These are phyloP conservation scores for Alternaria angustiovoidea DNA, from an alignment of 2,329 filamentous ascomycete genomes.

Conservation along the genomic window DNA sequence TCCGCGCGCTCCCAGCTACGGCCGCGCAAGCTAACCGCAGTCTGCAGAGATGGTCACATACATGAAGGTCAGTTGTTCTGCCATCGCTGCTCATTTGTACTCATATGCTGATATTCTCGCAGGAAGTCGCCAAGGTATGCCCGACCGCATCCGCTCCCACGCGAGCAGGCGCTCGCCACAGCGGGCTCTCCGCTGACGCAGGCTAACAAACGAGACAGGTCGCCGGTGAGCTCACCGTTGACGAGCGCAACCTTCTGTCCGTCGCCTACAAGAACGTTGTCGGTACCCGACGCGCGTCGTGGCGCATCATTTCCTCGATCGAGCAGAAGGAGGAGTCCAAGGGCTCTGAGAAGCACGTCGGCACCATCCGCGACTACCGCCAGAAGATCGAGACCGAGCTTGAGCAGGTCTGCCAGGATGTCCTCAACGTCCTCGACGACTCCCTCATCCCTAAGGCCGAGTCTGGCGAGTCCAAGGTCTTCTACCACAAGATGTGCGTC, in stretches of 20 bases:
- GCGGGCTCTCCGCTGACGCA: conserved; percentile 14
- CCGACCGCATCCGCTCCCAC: conserved; percentile 29
- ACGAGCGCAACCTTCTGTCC: conserved; percentile 89
- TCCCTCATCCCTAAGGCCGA: conserved; percentile 94
- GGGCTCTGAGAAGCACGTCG: conserved; percentile 93
- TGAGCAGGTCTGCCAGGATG: conserved; percentile 97
- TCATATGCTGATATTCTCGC: conserved; percentile 49
- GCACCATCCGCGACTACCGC: conserved; percentile 94
- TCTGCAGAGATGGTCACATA: conserved; percentile 90
- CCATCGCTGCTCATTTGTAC: background rate
- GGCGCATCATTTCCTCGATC: conserved; percentile 99
- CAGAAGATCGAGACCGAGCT: conserved; percentile 98
- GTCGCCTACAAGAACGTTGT: conserved; percentile 99
- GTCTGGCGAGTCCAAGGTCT: conserved; percentile 98
- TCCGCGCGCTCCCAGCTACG: conserved; percentile 23
- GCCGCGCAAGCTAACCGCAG: conserved; percentile 45
- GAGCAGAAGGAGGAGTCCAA: conserved; percentile 99
- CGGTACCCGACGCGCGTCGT: conserved; percentile 96
- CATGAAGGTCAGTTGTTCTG: conserved; percentile 78
- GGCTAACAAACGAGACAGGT: conserved; percentile 56
- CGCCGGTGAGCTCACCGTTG: conserved; percentile 72
- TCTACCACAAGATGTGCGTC: conserved; percentile 99
- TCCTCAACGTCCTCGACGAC: conserved; percentile 92
- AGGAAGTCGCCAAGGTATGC: conserved; percentile 92
- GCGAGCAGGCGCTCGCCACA: conserved; percentile 30